Base-by-base conservation (phyloP, 768 basidiomycete species). In the Pleurotus cornucopiae region DNA sequence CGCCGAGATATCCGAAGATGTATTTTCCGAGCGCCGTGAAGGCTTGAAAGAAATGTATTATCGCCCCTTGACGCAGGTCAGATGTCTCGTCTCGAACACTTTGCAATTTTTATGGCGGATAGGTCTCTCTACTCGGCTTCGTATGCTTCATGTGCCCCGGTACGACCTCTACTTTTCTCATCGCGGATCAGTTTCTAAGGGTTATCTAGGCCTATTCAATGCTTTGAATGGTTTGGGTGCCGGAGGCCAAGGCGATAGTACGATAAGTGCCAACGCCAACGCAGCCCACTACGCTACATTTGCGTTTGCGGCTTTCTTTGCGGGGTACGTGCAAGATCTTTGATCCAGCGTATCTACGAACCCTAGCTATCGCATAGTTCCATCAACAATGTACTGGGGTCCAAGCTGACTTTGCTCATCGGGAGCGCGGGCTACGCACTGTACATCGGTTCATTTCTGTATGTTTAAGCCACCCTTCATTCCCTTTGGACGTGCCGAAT, bases 371-470 rank as follows among this genome's bases (percentile, higher is more conserved):
- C 5, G 14, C 41, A 23, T 55, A 89, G 89, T 16, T 86, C 88
- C 7, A 71, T 91, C 64, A 90, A 89, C 71, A 94, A 94, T 60
- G 81, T 81, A 54, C 74, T 95, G 23, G 93, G 93, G n/a, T 76
- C 88, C 43, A 79, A 83, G 23, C 64, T 86, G 21, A 90, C 92
- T 0, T 81, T 95, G 7, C 73, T 85, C 25, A 60, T 93, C 14
- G 93, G 93, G 57, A 87, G 84, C 6, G 66, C 75, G 5, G 91
- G 91, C 7, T 94, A 94, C 66, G 77, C 85, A 1, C 65, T 94
- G 21, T 92, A 88, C 65, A 84, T 91, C 54, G 83, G 81, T 3
- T 84, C 85, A 4, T 90, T 80, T 65, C 74, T 90, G 88, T 89
- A 61, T 58, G 86, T 66, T 6, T 23, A 20, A 38, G 45, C 51